A percentile compares a stretch with the other conserved stretches of the same genome.
These are phyloP conservation scores for Euphorbia corollata DNA, from an alignment of 441 rosid species.

Conservation along the genomic window DNA sequence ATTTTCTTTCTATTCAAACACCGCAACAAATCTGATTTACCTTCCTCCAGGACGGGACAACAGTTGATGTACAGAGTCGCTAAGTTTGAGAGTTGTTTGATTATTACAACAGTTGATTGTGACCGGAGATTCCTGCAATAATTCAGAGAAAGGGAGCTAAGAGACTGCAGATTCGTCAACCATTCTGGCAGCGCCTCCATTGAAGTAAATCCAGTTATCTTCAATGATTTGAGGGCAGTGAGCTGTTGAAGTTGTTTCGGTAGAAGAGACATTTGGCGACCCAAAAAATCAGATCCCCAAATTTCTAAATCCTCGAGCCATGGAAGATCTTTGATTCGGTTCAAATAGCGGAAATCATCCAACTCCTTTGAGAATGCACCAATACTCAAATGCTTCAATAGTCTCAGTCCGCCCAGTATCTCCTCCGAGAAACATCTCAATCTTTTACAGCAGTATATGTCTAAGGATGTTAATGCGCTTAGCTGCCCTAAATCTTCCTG, in stretches of 20 bases:
- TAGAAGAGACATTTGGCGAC: conserved; percentile 8
- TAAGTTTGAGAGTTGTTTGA: too few relatives aligned
- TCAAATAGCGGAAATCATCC: conserved; percentile 17
- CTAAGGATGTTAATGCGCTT: conserved; percentile 1
- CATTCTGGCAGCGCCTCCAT: conserved; percentile 22
- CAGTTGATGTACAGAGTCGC: too few relatives aligned
- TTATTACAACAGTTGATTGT: conserved; percentile 18
- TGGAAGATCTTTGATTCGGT: conserved; percentile 11
- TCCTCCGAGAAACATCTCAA: too few relatives aligned
- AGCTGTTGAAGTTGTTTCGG: conserved; percentile 27
- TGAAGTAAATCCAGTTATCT: neutral
- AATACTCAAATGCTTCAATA: neutral
- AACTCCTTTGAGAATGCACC: conserved; percentile 18
- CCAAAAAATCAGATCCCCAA: conserved; percentile 6
- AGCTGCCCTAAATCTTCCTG: conserved; percentile 5
- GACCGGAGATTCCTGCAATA: conserved; percentile 7
- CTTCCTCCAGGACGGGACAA: too few relatives aligned
- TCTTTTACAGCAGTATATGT: neutral
- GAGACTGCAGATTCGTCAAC: conserved; percentile 25
- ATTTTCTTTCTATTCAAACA: too few relatives aligned
- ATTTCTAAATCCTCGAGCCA: conserved; percentile 11
- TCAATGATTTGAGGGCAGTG: conserved; percentile 15
- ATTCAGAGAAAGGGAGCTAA: conserved; percentile 1
- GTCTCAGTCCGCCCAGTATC: too few relatives aligned
- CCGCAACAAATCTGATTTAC: too few relatives aligned